phyloP scores from a whole-genome alignment of 164 flowering plant species.

The Chimonanthus salicifolius region DNA sequence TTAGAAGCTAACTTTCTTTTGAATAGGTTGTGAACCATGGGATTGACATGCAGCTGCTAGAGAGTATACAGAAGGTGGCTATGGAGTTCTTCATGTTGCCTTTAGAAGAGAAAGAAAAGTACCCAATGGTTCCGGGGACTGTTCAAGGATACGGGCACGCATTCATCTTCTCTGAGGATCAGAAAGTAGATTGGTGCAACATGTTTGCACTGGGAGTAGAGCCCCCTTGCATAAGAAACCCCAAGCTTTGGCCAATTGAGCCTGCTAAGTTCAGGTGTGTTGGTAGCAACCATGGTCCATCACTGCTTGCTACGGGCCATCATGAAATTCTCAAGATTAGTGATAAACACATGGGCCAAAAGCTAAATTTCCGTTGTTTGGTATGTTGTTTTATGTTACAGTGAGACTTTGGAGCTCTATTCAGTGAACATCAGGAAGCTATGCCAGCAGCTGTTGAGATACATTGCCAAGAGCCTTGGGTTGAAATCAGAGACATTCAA shows the following conservation, averaged over 20 bases:
- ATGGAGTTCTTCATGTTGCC: slow-evolving; percentile 82
- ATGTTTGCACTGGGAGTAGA: slow-evolving; percentile 81
- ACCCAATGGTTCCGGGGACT: slow-evolving; percentile 78
- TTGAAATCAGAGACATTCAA: slow-evolving; percentile 43
- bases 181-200: slow-evolving; percentile 94
- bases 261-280: slow-evolving; percentile 65
- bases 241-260: slow-evolving; percentile 44
- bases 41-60: slow-evolving; percentile 41
- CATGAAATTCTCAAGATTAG: too few relatives aligned
- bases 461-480: slow-evolving; percentile 55
- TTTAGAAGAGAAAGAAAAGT: slow-evolving; percentile 72
- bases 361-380: neutral
- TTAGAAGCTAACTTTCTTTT: neutral
- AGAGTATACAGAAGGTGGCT: slow-evolving; percentile 53
- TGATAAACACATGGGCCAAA: too few relatives aligned
- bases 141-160: slow-evolving; percentile 95
- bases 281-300: neutral
- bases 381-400: slow-evolving; percentile 20
- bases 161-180: slow-evolving; percentile 85
- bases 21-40: slow-evolving; percentile 79
- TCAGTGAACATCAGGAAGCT: slow-evolving; percentile 52
- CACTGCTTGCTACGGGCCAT: too few relatives aligned
- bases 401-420: slow-evolving; percentile 63
- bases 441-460: slow-evolving; percentile 44
- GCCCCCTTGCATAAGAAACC: slow-evolving; percentile 24